A percentile compares a stretch with the other conserved stretches of the same genome.
These are phyloP conservation scores for Cryptosporidium canis DNA, from an alignment of 169 alveolate genomes.

Conservation along the genomic window DNA sequence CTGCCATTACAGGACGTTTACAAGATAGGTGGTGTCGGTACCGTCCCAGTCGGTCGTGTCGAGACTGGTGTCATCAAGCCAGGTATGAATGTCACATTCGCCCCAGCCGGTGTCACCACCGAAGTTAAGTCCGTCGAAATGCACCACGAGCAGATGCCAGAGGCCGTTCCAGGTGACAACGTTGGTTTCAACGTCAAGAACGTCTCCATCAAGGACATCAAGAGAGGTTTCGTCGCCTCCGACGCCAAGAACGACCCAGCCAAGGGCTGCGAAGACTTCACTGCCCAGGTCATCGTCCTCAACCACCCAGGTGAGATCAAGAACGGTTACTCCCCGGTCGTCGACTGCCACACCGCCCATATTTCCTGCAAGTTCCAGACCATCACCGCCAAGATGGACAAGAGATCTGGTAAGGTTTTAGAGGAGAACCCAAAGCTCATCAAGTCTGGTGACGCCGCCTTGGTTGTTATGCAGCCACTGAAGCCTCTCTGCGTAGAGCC, in stretches of 20 bases:
- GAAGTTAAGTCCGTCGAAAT: conserved; percentile 98
- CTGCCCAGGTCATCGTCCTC: conserved; percentile 95
- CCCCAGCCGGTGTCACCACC: conserved; percentile 95
- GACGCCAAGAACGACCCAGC: conserved; percentile 98
- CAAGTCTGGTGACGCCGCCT: conserved; percentile 97
- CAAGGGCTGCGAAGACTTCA: conserved; percentile 92
- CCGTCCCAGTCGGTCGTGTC: conserved; percentile 99
- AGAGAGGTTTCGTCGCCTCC: conserved; percentile 95
- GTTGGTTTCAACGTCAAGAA: conserved; percentile 97
- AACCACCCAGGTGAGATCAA: conserved; percentile 98
- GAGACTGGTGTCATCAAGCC: conserved; percentile 97
- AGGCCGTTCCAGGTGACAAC: conserved; percentile 98
- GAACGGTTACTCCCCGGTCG: conserved; percentile 97
- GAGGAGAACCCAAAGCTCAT: conserved; percentile 96
- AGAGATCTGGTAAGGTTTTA: conserved; percentile 94
- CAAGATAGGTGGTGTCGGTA: conserved; percentile 99
- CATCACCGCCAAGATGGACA: conserved; percentile 92
- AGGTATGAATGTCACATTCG: conserved; percentile 92
- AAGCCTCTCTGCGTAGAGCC: conserved; percentile 97
- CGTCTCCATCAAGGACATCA: conserved; percentile 94
- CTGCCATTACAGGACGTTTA: conserved; percentile 97
- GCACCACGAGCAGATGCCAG: conserved; percentile 96
- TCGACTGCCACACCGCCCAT: conserved; percentile 98
- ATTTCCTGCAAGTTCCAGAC: conserved; percentile 96
- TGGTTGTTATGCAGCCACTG: conserved; percentile 93